Evolutionary conservation across 140 eudicot genomes (phyloP).

Genomic region (Oenanthe javanica): DNA sequence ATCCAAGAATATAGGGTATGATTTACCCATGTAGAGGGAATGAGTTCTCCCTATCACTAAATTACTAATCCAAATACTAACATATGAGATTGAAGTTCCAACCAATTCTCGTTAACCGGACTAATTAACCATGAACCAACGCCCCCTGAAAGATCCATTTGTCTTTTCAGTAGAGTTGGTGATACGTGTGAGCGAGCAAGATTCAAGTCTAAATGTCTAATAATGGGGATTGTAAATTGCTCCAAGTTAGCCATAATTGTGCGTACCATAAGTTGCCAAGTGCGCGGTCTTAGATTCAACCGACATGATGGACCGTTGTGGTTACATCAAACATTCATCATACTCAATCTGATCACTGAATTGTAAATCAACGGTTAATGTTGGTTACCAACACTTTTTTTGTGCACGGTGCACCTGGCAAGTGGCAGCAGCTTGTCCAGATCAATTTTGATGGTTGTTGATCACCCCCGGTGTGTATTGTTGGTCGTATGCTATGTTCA

Average conservation of each 20-base stretch:
- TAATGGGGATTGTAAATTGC: background rate
- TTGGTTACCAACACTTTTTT: background rate
- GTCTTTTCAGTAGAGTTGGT: background rate
- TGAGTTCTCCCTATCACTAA: no score
- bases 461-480: no score
- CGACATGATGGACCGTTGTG: background rate
- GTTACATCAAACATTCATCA: background rate
- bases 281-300: background rate
- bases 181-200: background rate
- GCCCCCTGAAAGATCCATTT: background rate
- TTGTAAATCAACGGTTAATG: background rate
- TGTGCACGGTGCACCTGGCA: background rate
- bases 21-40: no score
- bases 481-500: no score
- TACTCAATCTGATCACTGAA: background rate
- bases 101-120: no score
- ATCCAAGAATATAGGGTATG: no score
- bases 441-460: no score
- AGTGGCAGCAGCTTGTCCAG: background rate
- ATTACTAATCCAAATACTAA: no score
- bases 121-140: no score
- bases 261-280: background rate
- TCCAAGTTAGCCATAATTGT: background rate
- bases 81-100: no score
- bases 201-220: background rate